These are phyloP conservation scores for Ceratobasidium sp. DNA, from an alignment of 1,284 basidiomycete genomes.

Conservation along the genomic window DNA sequence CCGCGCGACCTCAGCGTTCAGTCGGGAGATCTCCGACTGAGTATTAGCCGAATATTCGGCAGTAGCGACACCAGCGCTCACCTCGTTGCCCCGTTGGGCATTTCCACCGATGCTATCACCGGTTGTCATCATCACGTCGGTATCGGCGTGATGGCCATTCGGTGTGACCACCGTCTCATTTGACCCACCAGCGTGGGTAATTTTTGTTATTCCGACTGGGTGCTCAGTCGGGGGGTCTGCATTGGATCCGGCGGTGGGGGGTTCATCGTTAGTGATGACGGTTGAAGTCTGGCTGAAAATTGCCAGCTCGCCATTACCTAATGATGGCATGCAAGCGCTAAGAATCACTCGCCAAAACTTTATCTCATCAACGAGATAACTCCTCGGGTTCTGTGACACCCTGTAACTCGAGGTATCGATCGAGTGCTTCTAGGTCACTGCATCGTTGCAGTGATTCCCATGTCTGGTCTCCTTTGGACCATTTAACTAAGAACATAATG, in stretches of 20 bases:
- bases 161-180: background rate
- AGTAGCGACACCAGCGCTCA: background rate
- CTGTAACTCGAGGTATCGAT: background rate
- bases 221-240: background rate
- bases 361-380: background rate
- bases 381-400: background rate
- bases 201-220: background rate
- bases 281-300: slow-evolving; percentile 6
- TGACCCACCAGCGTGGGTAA: background rate
- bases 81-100: background rate
- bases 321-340: background rate
- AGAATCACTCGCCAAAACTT: background rate
- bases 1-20: background rate
- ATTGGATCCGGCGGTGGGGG: background rate
- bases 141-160: background rate
- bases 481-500: background rate
- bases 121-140: background rate
- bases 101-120: background rate
- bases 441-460: background rate
- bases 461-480: slow-evolving; percentile 1
- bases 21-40: background rate
- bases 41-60: background rate
- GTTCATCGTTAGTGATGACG: background rate
- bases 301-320: background rate
- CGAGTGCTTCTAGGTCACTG: background rate